Percentiles rank a stretch among this genome's conserved stretches.
Evolutionary conservation across 1,284 basidiomycete species (phyloP).

Genomic region (Naganishia cerealis): DNA sequence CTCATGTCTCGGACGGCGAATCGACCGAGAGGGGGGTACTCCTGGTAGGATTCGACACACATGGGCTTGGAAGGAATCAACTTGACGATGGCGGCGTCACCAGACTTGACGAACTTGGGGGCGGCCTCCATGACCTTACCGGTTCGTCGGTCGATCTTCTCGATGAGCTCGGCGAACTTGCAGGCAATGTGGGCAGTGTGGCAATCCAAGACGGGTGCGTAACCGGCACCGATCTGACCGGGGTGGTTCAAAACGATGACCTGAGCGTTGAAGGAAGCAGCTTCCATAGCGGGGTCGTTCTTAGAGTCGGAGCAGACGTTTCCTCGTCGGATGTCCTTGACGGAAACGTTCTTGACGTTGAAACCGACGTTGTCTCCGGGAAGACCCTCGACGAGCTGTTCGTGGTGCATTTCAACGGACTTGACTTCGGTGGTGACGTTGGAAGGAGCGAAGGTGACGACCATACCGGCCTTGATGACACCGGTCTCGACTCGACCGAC

Average conservation of each 20-base stretch:
- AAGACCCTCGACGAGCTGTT: slow-evolving; percentile 89
- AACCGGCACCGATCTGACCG: slow-evolving; percentile 89
- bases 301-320: slow-evolving; percentile 99
- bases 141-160: slow-evolving; percentile 99
- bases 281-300: slow-evolving; percentile 99
- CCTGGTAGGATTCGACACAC: slow-evolving; percentile 94
- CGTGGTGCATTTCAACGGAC: slow-evolving; percentile 99
- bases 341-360: slow-evolving; percentile 91
- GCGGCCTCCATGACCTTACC: slow-evolving; percentile 83
- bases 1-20: slow-evolving; percentile 86
- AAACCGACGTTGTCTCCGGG: slow-evolving; percentile 95
- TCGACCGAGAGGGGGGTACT: slow-evolving; percentile 98
- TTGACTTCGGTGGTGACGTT: slow-evolving; percentile 99
- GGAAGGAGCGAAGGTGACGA: slow-evolving; percentile 92
- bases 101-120: slow-evolving; percentile 96
- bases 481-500: slow-evolving; percentile 99
- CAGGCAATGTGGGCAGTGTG: slow-evolving; percentile 99
- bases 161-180: slow-evolving; percentile 96
- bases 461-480: slow-evolving; percentile 99
- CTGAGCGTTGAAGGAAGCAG: slow-evolving; percentile 98
- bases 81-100: slow-evolving; percentile 85
- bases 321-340: slow-evolving; percentile 99
- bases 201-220: slow-evolving; percentile 96
- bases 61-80: slow-evolving; percentile 69
- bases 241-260: slow-evolving; percentile 99